Evolutionary conservation across 2,329 filamentous ascomycete species (phyloP).

Genomic region (Metarhizium anisopliae): DNA sequence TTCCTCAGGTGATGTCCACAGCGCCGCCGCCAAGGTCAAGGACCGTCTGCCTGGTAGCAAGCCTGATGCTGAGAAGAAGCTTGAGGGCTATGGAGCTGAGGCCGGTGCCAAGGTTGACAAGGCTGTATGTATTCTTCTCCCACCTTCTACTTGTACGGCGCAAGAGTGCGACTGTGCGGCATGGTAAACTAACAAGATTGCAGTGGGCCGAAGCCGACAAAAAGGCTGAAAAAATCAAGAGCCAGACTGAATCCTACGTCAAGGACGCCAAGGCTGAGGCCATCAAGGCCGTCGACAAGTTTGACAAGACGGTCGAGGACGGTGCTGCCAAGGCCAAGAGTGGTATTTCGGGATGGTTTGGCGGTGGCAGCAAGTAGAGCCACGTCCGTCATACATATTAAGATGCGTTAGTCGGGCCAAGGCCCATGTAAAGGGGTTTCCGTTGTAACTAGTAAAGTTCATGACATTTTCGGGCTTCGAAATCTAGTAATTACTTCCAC

Average conservation of each 20-base stretch:
- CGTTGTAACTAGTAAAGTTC: background rate
- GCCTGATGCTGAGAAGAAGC: constrained; percentile 55
- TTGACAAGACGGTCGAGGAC: constrained; percentile 74
- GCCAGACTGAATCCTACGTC: constrained; percentile 47
- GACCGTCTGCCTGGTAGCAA: constrained; percentile 53
- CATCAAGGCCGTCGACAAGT: constrained; percentile 67
- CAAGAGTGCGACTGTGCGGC: background rate
- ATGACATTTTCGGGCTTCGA: background rate
- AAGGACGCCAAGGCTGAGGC: constrained; percentile 56
- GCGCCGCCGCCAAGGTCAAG: constrained; percentile 57
- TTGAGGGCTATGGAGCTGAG: constrained; percentile 35
- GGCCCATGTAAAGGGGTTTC: background rate
- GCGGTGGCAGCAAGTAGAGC: constrained; percentile 43
- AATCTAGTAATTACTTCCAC: background rate
- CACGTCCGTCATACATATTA: background rate
- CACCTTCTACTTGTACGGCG: background rate
- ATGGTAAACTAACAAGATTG: background rate
- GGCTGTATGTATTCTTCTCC: constrained; percentile 44
- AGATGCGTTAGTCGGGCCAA: background rate
- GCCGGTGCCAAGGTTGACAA: constrained; percentile 60
- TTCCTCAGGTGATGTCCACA: constrained; percentile 63
- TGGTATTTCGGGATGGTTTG: constrained; percentile 79
- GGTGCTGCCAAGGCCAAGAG: constrained; percentile 75
- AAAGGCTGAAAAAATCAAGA: constrained; percentile 53
- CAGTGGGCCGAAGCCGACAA: constrained; percentile 49